These are phyloP conservation scores for Nicotiana tabacum DNA, from an alignment of 257 asterid genomes.

Conservation along the genomic window DNA sequence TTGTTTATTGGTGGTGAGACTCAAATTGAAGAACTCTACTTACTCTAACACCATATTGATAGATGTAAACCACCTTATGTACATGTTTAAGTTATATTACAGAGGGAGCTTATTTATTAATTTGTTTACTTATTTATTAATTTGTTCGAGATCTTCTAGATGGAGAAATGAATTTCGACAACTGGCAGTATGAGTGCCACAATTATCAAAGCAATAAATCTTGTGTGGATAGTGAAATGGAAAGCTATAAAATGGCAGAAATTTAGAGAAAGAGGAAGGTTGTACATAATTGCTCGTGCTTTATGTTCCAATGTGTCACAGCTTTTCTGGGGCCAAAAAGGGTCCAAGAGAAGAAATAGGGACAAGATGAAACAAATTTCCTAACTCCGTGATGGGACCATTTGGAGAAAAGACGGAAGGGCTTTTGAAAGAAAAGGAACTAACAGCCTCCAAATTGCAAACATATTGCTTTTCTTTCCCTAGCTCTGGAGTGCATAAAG, in stretches of 20 bases:
- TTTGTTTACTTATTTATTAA: not conserved
- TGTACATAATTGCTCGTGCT: not conserved
- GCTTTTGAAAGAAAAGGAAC: not conserved
- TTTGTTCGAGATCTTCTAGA: not conserved
- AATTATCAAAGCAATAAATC: too few relatives aligned
- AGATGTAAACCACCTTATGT: not conserved
- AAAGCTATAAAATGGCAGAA: too few relatives aligned
- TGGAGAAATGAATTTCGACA: not conserved
- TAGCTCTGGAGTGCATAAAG: not conserved
- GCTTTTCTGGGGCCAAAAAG: not conserved
- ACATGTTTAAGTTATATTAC: not conserved
- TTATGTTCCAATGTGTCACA: not conserved
- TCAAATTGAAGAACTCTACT: conserved; percentile 5
- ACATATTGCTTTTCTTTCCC: not conserved
- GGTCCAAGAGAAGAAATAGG: not conserved
- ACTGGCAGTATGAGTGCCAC: not conserved
- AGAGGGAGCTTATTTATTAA: not conserved
- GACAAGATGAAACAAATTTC: not conserved
- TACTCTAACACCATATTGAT: not conserved
- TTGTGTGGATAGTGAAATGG: too few relatives aligned
- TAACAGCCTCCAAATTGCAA: not conserved
- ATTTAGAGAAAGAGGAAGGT: too few relatives aligned
- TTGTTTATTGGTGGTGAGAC: not conserved
- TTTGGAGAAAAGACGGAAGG: not conserved
- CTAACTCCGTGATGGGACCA: not conserved